These are phyloP conservation scores for Dothistroma septosporum DNA, from an alignment of 2,329 filamentous ascomycete species.

Conservation along the genomic window DNA sequence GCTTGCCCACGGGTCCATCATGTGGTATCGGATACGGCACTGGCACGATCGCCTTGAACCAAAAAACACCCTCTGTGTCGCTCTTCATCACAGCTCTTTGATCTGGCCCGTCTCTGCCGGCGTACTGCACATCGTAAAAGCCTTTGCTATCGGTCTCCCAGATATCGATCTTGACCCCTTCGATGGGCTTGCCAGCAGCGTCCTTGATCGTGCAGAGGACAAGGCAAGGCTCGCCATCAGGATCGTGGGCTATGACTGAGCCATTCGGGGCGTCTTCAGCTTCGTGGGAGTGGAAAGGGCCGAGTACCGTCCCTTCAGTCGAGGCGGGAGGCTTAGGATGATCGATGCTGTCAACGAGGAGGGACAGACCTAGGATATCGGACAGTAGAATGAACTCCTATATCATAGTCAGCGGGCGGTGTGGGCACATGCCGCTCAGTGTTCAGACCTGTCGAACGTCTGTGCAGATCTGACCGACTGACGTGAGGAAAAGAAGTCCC, in stretches of 20 bases:
- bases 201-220: slow-evolving; percentile 70
- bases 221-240: slow-evolving; percentile 64
- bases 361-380: slow-evolving; percentile 72
- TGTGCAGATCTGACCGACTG: slow-evolving; percentile 67
- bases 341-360: slow-evolving; percentile 77
- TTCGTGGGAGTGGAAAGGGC: slow-evolving; percentile 80
- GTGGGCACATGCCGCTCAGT: not conserved
- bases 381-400: slow-evolving; percentile 70
- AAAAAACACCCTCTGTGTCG: slow-evolving; percentile 70
- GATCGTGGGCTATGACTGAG: slow-evolving; percentile 62
- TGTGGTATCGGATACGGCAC: slow-evolving; percentile 82
- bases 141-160: slow-evolving; percentile 83
- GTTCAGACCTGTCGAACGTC: slow-evolving; percentile 64
- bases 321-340: slow-evolving; percentile 68
- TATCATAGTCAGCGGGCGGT: not conserved
- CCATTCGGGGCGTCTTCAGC: slow-evolving; percentile 58
- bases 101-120: slow-evolving; percentile 60
- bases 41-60: slow-evolving; percentile 79
- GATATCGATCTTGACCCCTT: slow-evolving; percentile 68
- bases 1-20: slow-evolving; percentile 75
- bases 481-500: slow-evolving; percentile 66
- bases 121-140: slow-evolving; percentile 76
- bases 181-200: slow-evolving; percentile 58
- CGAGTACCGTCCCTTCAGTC: slow-evolving; percentile 76
- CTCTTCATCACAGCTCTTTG: slow-evolving; percentile 67